phyloP scores from a whole-genome alignment of 1,284 basidiomycete species.

The Kalmanozyma brasiliensis region DNA sequence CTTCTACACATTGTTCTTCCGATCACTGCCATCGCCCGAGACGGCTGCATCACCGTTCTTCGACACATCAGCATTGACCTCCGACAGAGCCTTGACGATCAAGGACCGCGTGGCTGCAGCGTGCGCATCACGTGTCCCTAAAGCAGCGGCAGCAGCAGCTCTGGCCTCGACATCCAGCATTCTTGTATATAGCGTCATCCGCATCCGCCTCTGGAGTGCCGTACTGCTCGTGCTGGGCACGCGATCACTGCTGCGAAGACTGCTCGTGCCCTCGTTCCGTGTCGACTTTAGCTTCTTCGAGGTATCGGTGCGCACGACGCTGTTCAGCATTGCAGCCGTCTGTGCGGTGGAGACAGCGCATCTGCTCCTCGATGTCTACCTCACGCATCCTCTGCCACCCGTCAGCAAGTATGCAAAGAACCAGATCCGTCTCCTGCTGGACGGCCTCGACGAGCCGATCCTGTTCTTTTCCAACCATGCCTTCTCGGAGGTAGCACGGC shows the following conservation, averaged over 20 bases:
- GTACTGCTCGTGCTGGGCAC: slow-evolving; percentile 47
- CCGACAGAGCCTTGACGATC: slow-evolving; percentile 18
- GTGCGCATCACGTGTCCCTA: slow-evolving; percentile 10
- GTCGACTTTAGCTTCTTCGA: slow-evolving; percentile 34
- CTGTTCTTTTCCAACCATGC: slow-evolving; percentile 56
- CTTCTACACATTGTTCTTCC: slow-evolving; percentile 30
- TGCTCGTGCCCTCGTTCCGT: slow-evolving; percentile 57
- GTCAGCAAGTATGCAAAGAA: slow-evolving; percentile 37
- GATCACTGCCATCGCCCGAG: slow-evolving; percentile 17
- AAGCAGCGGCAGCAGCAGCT: slow-evolving; percentile 8
- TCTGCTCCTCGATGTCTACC: slow-evolving; percentile 56
- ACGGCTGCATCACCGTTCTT: slow-evolving; percentile 28
- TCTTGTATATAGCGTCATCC: slow-evolving; percentile 29
- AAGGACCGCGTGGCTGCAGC: slow-evolving; percentile 28
- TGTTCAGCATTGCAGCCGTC: slow-evolving; percentile 33
- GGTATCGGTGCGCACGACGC: slow-evolving; percentile 19
- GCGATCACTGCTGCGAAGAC: slow-evolving; percentile 32
- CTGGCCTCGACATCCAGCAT: slow-evolving; percentile 25
- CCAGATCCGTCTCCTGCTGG: slow-evolving; percentile 45
- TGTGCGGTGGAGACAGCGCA: slow-evolving; percentile 44
- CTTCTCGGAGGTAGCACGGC: slow-evolving; percentile 40
- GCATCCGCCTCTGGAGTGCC: slow-evolving; percentile 47
- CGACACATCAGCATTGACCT: slow-evolving; percentile 13
- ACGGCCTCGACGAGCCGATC: slow-evolving; percentile 45
- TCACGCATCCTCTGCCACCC: slow-evolving; percentile 47